Evolutionary conservation across 768 basidiomycete genomes (phyloP).

Genomic region (Russula sp.): DNA sequence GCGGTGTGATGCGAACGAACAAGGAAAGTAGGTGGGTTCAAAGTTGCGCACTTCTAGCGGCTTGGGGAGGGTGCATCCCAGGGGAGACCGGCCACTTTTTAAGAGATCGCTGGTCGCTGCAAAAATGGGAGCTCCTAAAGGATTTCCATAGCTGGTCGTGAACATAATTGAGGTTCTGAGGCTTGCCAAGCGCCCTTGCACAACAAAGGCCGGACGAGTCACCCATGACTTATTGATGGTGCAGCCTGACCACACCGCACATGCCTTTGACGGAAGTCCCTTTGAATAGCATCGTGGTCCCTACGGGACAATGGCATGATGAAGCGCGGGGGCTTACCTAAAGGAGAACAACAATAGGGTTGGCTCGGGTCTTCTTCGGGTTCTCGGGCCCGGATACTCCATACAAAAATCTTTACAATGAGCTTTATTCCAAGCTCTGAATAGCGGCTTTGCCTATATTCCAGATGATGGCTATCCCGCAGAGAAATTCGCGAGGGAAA

Average conservation of each 20-base stretch:
- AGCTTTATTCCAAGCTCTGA: constrained; percentile 10
- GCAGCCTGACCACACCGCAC: background rate
- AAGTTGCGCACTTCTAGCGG: background rate
- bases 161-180: constrained; percentile 9
- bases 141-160: background rate
- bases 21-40: background rate
- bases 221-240: background rate
- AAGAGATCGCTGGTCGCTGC: background rate
- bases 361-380: background rate
- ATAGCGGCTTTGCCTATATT: constrained; percentile 8
- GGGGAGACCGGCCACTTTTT: background rate
- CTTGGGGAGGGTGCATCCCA: too few species aligned
- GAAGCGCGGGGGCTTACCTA: background rate
- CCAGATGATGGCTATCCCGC: constrained; percentile 7
- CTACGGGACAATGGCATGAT: background rate
- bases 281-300: constrained; percentile 8
- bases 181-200: background rate
- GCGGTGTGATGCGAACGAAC: background rate
- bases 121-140: background rate
- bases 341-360: constrained; percentile 17
- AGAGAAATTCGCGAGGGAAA: background rate
- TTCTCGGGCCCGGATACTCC: background rate
- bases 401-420: background rate
- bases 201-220: constrained; percentile 15
- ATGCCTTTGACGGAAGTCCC: constrained; percentile 16